These are phyloP conservation scores for Piromyces sp. DNA, from an alignment of 192 early-diverging fungal genomes.

Conservation along the genomic window DNA sequence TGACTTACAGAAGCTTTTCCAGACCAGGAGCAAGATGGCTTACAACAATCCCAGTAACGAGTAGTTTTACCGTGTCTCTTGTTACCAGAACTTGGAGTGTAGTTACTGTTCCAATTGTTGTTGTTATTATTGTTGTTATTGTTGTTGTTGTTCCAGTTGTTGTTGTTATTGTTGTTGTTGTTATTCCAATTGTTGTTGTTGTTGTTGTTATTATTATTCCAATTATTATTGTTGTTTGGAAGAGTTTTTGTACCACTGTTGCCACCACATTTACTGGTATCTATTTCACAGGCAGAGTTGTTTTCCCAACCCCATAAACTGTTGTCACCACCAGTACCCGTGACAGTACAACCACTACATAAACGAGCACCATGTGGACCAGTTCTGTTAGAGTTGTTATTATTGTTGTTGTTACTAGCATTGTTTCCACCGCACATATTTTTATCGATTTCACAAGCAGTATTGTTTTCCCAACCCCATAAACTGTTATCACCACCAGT, in stretches of 20 bases:
- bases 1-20: not conserved
- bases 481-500: no score
- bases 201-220: no score
- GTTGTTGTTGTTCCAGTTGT: no score
- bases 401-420: no score
- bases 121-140: no score
- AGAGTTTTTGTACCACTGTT: not conserved
- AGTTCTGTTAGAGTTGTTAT: no score
- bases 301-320: not conserved
- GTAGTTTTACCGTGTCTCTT: not conserved
- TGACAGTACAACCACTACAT: not conserved
- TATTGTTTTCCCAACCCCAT: no score
- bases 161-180: not conserved
- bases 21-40: constrained; percentile 1
- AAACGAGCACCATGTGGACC: not conserved
- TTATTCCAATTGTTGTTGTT: not conserved
- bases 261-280: not conserved
- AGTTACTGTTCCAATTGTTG: no score
- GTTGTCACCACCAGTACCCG: not conserved
- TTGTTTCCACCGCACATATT: no score
- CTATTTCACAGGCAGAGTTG: not conserved
- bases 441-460: no score
- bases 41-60: constrained; percentile 5
- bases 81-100: not conserved
- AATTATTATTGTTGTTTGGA: no score